phyloP scores from a whole-genome alignment of 352 stramenopile genomes.

The Globisporangium cystogenes region DNA sequence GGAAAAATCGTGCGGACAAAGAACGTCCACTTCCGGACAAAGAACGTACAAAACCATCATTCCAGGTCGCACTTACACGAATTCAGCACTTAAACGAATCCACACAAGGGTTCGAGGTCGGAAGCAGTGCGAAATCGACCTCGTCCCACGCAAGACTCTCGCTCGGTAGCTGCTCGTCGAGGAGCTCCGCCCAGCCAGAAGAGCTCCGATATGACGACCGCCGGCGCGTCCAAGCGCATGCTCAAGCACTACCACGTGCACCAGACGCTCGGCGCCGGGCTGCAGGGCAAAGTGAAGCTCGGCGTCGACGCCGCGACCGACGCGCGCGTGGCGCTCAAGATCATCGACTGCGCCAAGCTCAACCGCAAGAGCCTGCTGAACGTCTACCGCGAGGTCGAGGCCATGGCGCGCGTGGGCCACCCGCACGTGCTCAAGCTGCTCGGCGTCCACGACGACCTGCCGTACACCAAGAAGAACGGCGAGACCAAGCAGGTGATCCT shows the following conservation, averaged over 20 bases:
- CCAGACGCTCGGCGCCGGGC: constrained; percentile 72
- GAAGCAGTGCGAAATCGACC: constrained; percentile 9
- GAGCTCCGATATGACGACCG: background rate
- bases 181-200: background rate
- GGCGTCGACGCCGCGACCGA: constrained; percentile 72
- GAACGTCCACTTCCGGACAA: no score
- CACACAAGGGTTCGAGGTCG: no score
- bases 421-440: constrained; percentile 78
- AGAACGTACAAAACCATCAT: no score
- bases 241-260: constrained; percentile 72
- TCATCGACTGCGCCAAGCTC: constrained; percentile 82
- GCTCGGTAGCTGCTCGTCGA: background rate
- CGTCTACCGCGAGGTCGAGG: constrained; percentile 86
- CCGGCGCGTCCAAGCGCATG: constrained; percentile 25
- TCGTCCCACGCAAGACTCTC: constrained; percentile 7
- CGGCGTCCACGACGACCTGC: constrained; percentile 63
- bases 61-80: no score
- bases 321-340: constrained; percentile 87
- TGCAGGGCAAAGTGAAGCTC: constrained; percentile 88
- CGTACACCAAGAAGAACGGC: constrained; percentile 73
- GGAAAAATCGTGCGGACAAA: no score
- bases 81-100: no score
- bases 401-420: constrained; percentile 85
- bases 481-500: constrained; percentile 74
- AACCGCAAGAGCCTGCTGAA: constrained; percentile 82